Percentiles rank a stretch among this genome's conserved stretches.
Conservation (phyloP, 1,139 yeast genomes). For the Hanseniaspora uvarum region DNA sequence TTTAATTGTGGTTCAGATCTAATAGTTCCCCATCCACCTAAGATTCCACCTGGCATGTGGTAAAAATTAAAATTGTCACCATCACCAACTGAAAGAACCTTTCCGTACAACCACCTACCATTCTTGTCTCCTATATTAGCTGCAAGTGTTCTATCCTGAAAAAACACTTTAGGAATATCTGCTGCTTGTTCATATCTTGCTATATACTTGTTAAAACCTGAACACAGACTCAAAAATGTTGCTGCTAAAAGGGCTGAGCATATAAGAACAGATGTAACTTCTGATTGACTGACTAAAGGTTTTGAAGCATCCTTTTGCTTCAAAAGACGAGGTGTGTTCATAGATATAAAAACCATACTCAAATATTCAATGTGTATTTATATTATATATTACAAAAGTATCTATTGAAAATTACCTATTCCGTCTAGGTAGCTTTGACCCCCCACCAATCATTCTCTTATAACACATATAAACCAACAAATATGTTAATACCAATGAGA, state of each 20-base stretch:
- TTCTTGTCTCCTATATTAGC: conserved; percentile 12
- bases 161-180: conserved; percentile 35
- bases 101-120: conserved; percentile 50
- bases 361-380: not conserved
- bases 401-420: not conserved
- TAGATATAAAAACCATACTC: conserved; percentile 5
- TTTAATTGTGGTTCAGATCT: conserved; percentile 40
- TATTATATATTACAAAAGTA: not conserved
- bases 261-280: conserved; percentile 2
- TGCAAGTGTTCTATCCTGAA: conserved; percentile 27
- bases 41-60: conserved; percentile 85
- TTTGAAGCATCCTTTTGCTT: not conserved
- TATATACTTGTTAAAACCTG: conserved; percentile 33
- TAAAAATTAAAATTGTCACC: conserved; percentile 89
- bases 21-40: conserved; percentile 92
- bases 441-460: too few species aligned
- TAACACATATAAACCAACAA: too few species aligned
- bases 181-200: conserved; percentile 34
- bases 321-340: not conserved
- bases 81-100: conserved; percentile 87
- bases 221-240: conserved; percentile 32
- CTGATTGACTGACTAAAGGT: not conserved
- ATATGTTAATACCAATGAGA: too few species aligned
- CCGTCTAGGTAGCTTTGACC: not conserved
- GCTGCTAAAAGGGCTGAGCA: conserved; percentile 25